Evolutionary conservation across 805 yeast species (phyloP), one percentile per base, ranked within the genome.

Genomic region (Spathaspora arborariae): DNA sequence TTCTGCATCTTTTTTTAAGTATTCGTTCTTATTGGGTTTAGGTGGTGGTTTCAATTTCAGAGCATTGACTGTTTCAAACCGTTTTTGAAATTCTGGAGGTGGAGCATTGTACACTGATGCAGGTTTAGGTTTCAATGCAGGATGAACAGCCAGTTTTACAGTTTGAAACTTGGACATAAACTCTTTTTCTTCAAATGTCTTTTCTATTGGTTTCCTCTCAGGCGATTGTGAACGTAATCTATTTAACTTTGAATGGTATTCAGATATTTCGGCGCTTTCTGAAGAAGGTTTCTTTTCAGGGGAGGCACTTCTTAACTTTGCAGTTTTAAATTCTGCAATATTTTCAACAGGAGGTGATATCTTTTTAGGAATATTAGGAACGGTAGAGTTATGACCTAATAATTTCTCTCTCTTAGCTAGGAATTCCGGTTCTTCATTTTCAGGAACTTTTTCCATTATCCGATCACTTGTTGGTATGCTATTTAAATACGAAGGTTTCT

Each of bases 1-100:
- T 40, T 59, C 59, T 4, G 60, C 45, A 35, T 66, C 70, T 24
- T 47, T 45, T 11, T 45, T 46, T 42, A 58, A 57, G 45, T 59
- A 64, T 15, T 50, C 51, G 7, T 50, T 49, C 39, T 56, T 44
- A n/a, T n/a, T n/a, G 6, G 56, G 44, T 9, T 56, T 51, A 8
- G 7, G n/a, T 40, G 54, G 55, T 13, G 59, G 61, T 26, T 62
- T 63, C 6, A 47, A 20, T 3, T 39, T 35, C 5, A 60, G 58
- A n/a, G 49, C 41, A 6, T 16, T 16, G 20, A 16, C 34, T 19
- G 16, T 16, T 7, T 47, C 43, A 33, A 47, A 45, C 5, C 27
- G 24, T 15, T 45, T 36, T 22, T 41, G 51, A 45, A 45, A 45
- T 21, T 48, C 46, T 7, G 39, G 20, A 6, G 48, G 45, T 10